These are phyloP conservation scores for Fomitiporia mediterranea DNA, from an alignment of 1,284 basidiomycete genomes.

Conservation along the genomic window DNA sequence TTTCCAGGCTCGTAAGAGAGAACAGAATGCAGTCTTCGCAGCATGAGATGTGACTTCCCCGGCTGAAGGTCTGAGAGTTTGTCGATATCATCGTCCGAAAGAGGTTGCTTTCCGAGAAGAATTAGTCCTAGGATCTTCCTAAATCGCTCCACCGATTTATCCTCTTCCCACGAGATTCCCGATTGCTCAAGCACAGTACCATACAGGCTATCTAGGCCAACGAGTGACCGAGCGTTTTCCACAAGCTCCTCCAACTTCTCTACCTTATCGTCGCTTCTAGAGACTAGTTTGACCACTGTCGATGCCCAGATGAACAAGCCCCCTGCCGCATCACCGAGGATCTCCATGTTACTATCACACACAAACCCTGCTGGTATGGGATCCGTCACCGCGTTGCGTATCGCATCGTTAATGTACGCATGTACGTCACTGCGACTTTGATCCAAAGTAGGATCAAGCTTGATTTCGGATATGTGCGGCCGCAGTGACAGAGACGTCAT, in stretches of 20 bases:
- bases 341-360: not conserved
- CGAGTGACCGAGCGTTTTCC: not conserved
- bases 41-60: not conserved
- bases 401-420: not conserved
- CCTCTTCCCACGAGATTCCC: too few relatives aligned
- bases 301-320: constrained; percentile 6
- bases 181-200: not conserved
- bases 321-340: not conserved
- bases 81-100: not conserved
- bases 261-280: not conserved
- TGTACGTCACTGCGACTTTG: not conserved
- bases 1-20: not conserved
- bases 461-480: not conserved
- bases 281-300: not conserved
- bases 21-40: too few relatives aligned
- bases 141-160: not conserved
- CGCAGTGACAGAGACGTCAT: not conserved
- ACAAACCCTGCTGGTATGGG: not conserved
- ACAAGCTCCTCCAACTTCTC: not conserved
- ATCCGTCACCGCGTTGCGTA: not conserved
- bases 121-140: not conserved
- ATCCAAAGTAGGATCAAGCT: not conserved
- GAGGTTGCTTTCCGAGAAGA: not conserved
- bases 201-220: not conserved
- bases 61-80: not conserved